phyloP scores from a whole-genome alignment of 306 rosid species.

The Arachis stenosperma region DNA sequence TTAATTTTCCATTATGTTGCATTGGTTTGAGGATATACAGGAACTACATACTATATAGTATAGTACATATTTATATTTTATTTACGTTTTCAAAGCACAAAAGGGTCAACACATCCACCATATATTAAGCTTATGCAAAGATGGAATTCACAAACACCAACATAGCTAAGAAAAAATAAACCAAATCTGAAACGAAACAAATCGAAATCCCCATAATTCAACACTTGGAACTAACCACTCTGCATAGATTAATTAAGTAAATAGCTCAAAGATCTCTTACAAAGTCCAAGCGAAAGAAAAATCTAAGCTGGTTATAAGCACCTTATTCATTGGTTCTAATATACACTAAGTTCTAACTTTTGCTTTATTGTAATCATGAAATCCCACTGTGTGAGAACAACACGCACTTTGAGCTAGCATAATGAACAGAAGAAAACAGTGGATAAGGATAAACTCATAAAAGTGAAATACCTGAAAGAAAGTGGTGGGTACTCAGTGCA shows the following conservation, averaged over 20 bases:
- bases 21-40: neutral
- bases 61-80: too few relatives aligned
- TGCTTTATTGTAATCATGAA: constrained; percentile 7
- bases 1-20: neutral
- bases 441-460: neutral
- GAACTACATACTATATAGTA: too few relatives aligned
- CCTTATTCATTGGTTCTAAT: constrained; percentile 32
- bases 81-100: neutral
- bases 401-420: neutral
- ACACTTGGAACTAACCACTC: neutral
- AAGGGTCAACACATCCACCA: neutral
- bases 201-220: constrained; percentile 7
- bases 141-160: constrained; percentile 5
- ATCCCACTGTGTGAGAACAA: neutral
- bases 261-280: neutral
- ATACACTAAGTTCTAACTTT: constrained; percentile 14
- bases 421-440: constrained; percentile 8
- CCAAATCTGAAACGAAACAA: constrained; percentile 15
- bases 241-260: too few relatives aligned
- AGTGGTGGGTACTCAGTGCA: neutral
- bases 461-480: constrained; percentile 37
- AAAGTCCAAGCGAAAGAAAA: neutral
- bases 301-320: too few relatives aligned
- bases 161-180: constrained; percentile 24
- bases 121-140: neutral